Evolutionary conservation across 805 yeast species (phyloP), one percentile per base, ranked within the genome.

Genomic region (Yarrowia sp.): DNA sequence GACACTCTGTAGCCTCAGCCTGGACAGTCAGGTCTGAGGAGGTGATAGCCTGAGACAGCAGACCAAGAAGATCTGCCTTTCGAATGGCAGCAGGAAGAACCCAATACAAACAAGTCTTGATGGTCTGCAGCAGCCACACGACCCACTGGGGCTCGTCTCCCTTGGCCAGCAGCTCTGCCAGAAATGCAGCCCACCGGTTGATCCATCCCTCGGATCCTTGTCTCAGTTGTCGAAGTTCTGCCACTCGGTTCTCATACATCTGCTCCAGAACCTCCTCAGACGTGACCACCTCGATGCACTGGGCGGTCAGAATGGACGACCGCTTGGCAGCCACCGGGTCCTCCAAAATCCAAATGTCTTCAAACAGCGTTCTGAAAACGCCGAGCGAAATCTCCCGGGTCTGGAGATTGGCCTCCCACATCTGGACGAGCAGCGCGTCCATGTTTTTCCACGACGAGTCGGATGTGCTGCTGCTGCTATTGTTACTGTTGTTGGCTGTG

Each of bases 91-190:
- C 79, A 1, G 97, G 93, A 61, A 89, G 83, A 8, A 92, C 84
- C 99, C 99, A 95, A 70, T 89, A 92, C 66, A 95, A 81, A 70
- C 96, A 89, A 0, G 96, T 88, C 72, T 95, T 95, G 72, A 93
- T 83, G 4, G 96, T 88, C 67, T 92, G 90, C 43, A 95, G 78
- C 5, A 89, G 80, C 71, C 88, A 86, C 45, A 88, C 82, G 1
- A 86, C 86, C 71, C 86, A 86, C 32, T 72, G 70, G 10, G 50
- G 41, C 36, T 65, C 48, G 31, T 50, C 55, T 2, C 66, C 66
- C 41, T 69, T 71, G 67, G 68, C 77, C 8, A 82, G 66, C 78
- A 88, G 74, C 67, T 79, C 80, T 39, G 76, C 77, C 28, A 86
- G 74, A 41, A 83, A 67, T 15, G 64, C 65, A n/a, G 83, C 74